Conservation (phyloP, 306 rosid genomes). For the Crotalaria pallida region DNA sequence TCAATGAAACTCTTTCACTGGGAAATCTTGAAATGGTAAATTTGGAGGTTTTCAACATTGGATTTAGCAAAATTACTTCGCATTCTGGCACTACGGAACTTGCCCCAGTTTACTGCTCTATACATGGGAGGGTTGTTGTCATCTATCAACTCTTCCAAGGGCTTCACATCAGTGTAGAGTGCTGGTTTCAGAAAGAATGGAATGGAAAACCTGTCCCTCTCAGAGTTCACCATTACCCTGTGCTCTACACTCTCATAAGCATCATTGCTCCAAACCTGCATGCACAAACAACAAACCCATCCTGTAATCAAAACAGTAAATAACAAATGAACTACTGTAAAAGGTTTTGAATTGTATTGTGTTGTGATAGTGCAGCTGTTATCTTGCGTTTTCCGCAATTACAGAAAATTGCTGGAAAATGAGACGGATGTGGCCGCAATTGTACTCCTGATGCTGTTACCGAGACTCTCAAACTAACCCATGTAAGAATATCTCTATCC, state of each 20-base stretch:
- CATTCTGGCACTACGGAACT: constrained; percentile 30
- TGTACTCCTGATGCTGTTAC: no score
- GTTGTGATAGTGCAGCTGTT: no score
- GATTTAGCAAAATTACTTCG: constrained; percentile 26
- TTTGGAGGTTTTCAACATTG: constrained; percentile 26
- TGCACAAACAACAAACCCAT: background rate
- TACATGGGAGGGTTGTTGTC: constrained; percentile 56
- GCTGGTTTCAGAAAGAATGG: constrained; percentile 73
- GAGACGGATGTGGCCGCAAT: no score
- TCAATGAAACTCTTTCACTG: background rate
- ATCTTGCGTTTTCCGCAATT: no score
- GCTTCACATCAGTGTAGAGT: constrained; percentile 47
- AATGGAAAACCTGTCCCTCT: constrained; percentile 59
- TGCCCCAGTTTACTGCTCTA: constrained; percentile 33
- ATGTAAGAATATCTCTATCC: no score
- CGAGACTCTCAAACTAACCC: no score
- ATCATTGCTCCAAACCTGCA: constrained; percentile 86
- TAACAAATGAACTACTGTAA: background rate
- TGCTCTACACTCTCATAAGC: constrained; percentile 76
- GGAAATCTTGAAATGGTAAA: constrained; percentile 29
- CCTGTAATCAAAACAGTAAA: background rate
- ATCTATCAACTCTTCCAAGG: constrained; percentile 48
- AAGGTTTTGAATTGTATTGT: no score
- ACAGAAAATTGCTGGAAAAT: no score
- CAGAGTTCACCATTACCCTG: constrained; percentile 65